Percentiles rank a stretch among this genome's conserved stretches.
Evolutionary conservation across 345 rosid species (phyloP).

Genomic region (Salix exigua): DNA sequence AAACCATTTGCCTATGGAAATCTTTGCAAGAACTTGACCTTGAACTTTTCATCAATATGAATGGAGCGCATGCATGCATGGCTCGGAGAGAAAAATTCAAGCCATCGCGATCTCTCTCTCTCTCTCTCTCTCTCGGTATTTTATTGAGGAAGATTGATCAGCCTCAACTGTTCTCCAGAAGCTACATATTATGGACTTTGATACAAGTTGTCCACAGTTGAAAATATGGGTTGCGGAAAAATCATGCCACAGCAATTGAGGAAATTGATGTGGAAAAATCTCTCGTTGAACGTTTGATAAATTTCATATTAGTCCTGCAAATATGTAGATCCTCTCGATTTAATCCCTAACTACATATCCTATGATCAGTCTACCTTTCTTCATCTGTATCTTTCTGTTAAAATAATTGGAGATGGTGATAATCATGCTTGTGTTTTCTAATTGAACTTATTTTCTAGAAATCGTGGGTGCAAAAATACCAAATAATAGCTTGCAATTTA

Average conservation of each 20-base stretch:
- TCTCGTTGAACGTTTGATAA: background rate
- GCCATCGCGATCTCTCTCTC: too few relatives aligned
- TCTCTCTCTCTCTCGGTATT: too few relatives aligned
- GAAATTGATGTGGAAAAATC: too few relatives aligned
- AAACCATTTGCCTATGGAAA: background rate
- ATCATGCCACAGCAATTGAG: too few relatives aligned
- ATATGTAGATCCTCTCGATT: background rate
- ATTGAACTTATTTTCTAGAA: background rate
- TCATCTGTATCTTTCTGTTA: background rate
- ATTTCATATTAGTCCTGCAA: background rate
- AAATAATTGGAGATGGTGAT: background rate
- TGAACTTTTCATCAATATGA: too few relatives aligned
- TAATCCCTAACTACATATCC: background rate
- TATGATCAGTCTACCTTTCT: background rate
- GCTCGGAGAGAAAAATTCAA: too few relatives aligned
- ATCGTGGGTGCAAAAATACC: background rate
- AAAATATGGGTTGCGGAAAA: background rate
- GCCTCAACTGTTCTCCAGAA: background rate
- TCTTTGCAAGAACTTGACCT: too few relatives aligned
- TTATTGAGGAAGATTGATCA: background rate
- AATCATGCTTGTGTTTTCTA: background rate
- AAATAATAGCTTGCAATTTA: background rate
- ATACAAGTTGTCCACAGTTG: background rate
- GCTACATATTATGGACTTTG: background rate
- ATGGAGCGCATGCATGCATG: too few relatives aligned